A percentile compares a stretch with the other conserved stretches of the same genome.
These are phyloP conservation scores for Xylaria nigripes DNA, from an alignment of 495 filamentous ascomycete species.

Conservation along the genomic window DNA sequence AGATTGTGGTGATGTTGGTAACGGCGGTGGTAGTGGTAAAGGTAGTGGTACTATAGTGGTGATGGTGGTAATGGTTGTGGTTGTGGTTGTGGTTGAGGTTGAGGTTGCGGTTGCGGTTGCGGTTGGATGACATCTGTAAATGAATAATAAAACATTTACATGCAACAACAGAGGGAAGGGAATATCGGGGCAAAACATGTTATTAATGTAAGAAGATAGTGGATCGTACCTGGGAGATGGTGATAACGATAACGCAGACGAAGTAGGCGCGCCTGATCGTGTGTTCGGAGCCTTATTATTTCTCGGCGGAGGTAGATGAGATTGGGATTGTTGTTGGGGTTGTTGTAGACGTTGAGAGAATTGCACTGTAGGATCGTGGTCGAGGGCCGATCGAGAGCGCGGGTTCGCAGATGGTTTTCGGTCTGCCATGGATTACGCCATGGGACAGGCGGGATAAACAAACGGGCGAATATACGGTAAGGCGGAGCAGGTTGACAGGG, in stretches of 20 bases:
- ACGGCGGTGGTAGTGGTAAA: background rate
- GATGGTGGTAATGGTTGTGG: background rate
- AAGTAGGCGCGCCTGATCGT: constrained; percentile 18
- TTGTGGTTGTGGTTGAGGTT: background rate
- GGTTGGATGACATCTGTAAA: background rate
- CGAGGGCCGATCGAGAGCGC: constrained; percentile 47
- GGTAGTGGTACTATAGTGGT: too few species aligned
- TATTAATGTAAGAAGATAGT: background rate
- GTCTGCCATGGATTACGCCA: constrained; percentile 54
- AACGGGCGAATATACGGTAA: constrained; percentile 10
- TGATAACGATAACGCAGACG: constrained; percentile 16
- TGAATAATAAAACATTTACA: constrained; percentile 1
- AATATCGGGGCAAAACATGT: background rate
- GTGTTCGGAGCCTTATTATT: constrained; percentile 8
- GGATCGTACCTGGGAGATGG: constrained; percentile 22
- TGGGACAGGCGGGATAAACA: constrained; percentile 31
- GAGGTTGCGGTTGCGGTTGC: constrained; percentile 5
- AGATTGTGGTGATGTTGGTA: background rate
- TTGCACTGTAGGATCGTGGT: constrained; percentile 26
- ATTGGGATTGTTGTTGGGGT: constrained; percentile 13
- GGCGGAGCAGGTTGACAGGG: background rate
- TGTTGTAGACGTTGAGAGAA: background rate
- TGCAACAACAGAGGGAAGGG: constrained; percentile 5
- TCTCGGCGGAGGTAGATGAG: constrained; percentile 2
- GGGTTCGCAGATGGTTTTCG: constrained; percentile 39